Conservation (phyloP, 805 yeast species). For the Scheffersomyces lignosus region DNA sequence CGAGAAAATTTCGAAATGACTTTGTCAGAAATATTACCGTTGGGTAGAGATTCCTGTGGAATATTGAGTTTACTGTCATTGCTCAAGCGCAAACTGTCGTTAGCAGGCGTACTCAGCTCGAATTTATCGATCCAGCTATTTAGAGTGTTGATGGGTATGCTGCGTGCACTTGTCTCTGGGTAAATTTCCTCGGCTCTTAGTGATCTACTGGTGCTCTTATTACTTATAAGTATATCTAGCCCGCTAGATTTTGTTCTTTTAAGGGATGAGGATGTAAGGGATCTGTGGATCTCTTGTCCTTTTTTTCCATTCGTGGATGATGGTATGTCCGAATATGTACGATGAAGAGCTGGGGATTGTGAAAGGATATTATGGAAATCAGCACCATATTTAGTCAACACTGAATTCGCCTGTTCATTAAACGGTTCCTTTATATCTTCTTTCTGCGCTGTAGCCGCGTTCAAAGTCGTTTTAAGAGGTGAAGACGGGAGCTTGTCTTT, state of each 20-base stretch:
- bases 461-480: conserved; percentile 3
- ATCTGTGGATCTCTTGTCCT: conserved; percentile 14
- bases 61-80: background rate
- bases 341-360: conserved; percentile 34
- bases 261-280: conserved; percentile 28
- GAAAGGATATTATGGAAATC: conserved; percentile 29
- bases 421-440: conserved; percentile 9
- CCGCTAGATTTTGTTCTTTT: conserved; percentile 40
- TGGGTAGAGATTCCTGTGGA: background rate
- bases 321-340: conserved; percentile 33
- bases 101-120: conserved; percentile 8
- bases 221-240: conserved; percentile 12
- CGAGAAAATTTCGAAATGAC: no score
- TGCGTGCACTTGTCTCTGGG: conserved; percentile 5
- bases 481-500: conserved; percentile 9
- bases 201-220: background rate
- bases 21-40: no score
- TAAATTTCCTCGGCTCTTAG: background rate
- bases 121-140: conserved; percentile 34
- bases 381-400: conserved; percentile 44
- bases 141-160: conserved; percentile 5
- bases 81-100: background rate
- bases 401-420: conserved; percentile 35
- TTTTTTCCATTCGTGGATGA: conserved; percentile 10
- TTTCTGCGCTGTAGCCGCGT: conserved; percentile 1